A percentile compares a stretch with the other conserved stretches of the same genome.
Conservation (phyloP, 768 basidiomycete genomes). For the Lactarius sanguifluus region DNA sequence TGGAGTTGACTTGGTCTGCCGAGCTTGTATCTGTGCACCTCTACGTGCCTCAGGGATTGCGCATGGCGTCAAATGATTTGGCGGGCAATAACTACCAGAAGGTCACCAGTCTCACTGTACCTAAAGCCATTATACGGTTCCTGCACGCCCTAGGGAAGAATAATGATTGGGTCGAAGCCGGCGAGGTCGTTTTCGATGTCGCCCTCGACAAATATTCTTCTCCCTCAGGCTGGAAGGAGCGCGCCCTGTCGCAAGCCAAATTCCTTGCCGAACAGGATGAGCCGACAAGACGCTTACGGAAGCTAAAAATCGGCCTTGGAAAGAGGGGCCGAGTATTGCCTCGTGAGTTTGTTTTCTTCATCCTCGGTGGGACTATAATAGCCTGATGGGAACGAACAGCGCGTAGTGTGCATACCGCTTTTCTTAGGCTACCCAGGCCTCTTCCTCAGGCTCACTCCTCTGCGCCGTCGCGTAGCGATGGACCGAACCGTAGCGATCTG, state of each 20-base stretch:
- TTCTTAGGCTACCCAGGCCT: constrained; percentile 21
- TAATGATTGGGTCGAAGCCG: constrained; percentile 69
- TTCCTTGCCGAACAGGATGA: constrained; percentile 74
- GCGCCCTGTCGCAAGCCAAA: constrained; percentile 53
- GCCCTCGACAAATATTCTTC: constrained; percentile 70
- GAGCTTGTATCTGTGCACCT: constrained; percentile 55
- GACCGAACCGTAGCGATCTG: not conserved
- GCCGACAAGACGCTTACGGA: constrained; percentile 59
- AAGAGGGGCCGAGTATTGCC: constrained; percentile 4
- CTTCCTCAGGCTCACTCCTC: not conserved
- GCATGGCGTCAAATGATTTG: constrained; percentile 71
- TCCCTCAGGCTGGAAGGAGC: constrained; percentile 53
- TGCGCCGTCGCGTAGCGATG: not conserved
- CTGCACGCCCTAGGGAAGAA: constrained; percentile 44
- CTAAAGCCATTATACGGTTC: constrained; percentile 48
- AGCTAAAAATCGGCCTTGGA: constrained; percentile 43
- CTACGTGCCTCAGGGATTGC: constrained; percentile 56
- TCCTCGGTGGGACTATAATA: not conserved
- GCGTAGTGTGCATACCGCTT: constrained; percentile 10
- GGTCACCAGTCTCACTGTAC: constrained; percentile 58
- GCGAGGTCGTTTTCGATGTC: constrained; percentile 50
- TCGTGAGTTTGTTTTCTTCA: not conserved
- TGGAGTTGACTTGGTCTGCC: constrained; percentile 58
- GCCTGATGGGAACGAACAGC: constrained; percentile 12
- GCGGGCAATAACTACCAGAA: constrained; percentile 67